Base-by-base conservation (phyloP, 495 filamentous ascomycete species). In the Trichoderma virens region DNA sequence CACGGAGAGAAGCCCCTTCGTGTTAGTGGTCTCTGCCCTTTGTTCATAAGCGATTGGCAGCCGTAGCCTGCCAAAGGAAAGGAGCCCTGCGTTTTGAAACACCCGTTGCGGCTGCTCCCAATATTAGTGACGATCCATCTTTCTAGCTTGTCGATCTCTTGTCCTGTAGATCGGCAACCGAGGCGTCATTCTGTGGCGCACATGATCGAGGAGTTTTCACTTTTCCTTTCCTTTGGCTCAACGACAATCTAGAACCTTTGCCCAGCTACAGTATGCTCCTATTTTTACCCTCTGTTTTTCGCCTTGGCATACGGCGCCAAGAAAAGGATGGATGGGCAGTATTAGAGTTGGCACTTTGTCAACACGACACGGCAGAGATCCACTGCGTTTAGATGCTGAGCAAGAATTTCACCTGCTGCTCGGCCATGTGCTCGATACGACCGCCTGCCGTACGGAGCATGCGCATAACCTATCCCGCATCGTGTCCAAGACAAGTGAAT, bases 131-230 rank as follows among this genome's bases (percentile, higher is more conserved):
- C 23, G 51, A 56, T 56, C 51, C 51, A 56, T 28, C 23, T 28
- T 56, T 9, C 27, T 56, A 56, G 51, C 27, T 56, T 56, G 51
- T 56, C 51, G 51, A 56, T 56, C 51, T 18, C 2, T 56, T 56
- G 25, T 28, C 13, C 23, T 56, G 20, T 56, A 30, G 51, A 56
- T 56, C 51, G 25, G 27, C 51, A 56, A 27, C 28, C 23, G 25
- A 28, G 51, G 51, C 51, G 51, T 56, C 51, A 56, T 56, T 2
- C 18, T 56, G 23, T 56, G 51, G 25, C 51, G 23, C 51, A 56
- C 23, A 56, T 20, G 20, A 20, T 20, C 18, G 43, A 20, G 9
- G 3, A 47, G 18, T 0, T 6, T 47, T 23, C 43, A 20, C 5
- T 20, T 47, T 23, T 7, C 18, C 23, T 20, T 47, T 7, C 43